A percentile compares a stretch with the other conserved stretches of the same genome.
Conservation (phyloP, 2,329 filamentous ascomycete species). For the Fusarium globosum region DNA sequence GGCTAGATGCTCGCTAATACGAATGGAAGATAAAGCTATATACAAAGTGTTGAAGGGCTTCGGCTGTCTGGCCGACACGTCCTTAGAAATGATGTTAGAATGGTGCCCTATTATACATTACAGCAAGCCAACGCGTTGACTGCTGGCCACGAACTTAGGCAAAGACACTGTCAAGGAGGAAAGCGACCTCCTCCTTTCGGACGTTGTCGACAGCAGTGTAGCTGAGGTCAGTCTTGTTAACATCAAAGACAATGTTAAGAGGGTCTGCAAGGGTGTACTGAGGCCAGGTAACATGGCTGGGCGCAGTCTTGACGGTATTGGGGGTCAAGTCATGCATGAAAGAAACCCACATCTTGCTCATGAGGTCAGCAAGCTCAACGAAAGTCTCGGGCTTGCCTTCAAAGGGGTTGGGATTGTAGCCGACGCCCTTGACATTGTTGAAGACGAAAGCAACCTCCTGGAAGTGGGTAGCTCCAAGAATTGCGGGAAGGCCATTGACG, state of each 20-base stretch:
- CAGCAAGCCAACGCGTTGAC: background rate
- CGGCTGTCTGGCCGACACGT: background rate
- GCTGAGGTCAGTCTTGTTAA: constrained; percentile 54
- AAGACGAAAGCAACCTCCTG: constrained; percentile 45
- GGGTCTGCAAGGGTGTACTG: constrained; percentile 54
- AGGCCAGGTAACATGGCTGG: constrained; percentile 52
- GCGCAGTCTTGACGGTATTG: constrained; percentile 1
- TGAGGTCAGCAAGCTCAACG: constrained; percentile 55
- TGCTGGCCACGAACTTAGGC: background rate
- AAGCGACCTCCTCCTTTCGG: constrained; percentile 55
- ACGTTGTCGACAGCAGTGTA: constrained; percentile 59
- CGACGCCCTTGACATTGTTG: constrained; percentile 58
- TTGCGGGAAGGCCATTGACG: constrained; percentile 58
- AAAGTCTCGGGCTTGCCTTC: constrained; percentile 53
- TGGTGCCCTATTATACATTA: constrained; percentile 9
- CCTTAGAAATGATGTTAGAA: background rate
- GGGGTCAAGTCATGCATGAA: constrained; percentile 49
- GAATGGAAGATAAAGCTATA: background rate
- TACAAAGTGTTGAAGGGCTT: background rate
- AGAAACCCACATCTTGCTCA: constrained; percentile 63
- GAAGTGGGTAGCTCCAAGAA: constrained; percentile 41
- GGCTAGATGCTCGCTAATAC: background rate
- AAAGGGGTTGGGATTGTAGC: constrained; percentile 53
- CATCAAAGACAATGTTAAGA: constrained; percentile 62
- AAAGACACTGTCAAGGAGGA: constrained; percentile 46